Conservation (phyloP, 2,329 filamentous ascomycete genomes). For the Falciphora oryzae region DNA sequence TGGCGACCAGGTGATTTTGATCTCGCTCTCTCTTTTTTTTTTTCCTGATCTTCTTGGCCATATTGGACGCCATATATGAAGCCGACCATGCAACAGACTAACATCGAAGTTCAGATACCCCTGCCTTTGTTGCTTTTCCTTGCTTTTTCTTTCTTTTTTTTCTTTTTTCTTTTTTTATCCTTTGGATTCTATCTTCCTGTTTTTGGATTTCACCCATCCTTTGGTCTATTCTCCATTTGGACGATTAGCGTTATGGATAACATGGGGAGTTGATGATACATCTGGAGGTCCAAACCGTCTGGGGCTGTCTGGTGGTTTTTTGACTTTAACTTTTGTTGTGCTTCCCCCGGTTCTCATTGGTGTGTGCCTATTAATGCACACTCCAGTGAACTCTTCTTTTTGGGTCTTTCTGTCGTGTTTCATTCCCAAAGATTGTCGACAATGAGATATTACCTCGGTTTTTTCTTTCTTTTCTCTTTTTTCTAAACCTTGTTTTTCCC, state of each 20-base stretch:
- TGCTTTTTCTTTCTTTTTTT: conserved; percentile 11
- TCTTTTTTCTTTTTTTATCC: conserved; percentile 9
- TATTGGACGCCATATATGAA: background rate
- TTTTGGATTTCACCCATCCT: too few species aligned
- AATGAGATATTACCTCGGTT: background rate
- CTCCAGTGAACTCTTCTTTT: background rate
- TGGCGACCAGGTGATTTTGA: background rate
- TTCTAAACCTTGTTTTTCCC: background rate
- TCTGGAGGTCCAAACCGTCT: background rate
- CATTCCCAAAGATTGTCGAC: background rate
- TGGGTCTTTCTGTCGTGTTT: background rate
- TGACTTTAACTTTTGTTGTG: background rate
- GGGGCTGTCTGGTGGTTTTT: background rate
- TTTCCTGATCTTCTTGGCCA: background rate
- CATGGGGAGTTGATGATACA: background rate
- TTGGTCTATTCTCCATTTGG: background rate
- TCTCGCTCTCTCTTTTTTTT: background rate
- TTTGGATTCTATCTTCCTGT: background rate
- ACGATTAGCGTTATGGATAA: background rate
- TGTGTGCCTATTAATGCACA: too few species aligned
- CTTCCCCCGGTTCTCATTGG: too few species aligned
- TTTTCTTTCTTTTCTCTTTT: background rate
- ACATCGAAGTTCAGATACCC: conserved; percentile 6
- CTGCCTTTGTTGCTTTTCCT: conserved; percentile 15
- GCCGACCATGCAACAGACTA: background rate